A percentile compares a stretch with the other conserved stretches of the same genome.
Conservation (phyloP, 495 filamentous ascomycete genomes). For the Corynascus novoguineensis region DNA sequence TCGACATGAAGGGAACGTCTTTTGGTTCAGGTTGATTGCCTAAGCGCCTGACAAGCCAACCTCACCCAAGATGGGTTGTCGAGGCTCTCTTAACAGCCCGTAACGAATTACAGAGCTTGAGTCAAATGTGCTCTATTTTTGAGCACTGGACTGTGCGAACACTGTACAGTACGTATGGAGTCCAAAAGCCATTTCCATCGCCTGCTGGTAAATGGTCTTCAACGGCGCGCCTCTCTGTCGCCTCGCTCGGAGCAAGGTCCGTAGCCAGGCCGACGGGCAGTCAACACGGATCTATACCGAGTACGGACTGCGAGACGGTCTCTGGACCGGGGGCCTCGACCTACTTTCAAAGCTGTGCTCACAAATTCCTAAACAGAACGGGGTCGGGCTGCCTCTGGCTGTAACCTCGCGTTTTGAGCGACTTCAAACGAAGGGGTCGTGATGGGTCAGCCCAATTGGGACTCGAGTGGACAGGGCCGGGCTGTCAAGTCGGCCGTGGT, state of each 20-base stretch:
- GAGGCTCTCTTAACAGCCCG: no score
- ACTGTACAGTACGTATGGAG: no score
- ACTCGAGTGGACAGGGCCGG: not conserved
- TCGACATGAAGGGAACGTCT: constrained; percentile 2
- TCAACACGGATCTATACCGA: no score
- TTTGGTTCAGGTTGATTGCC: not conserved
- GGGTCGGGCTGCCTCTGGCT: not conserved
- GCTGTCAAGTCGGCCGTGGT: not conserved
- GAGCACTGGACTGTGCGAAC: no score
- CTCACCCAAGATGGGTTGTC: not conserved
- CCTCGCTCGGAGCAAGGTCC: no score
- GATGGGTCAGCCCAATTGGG: constrained; percentile 7
- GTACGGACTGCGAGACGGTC: no score
- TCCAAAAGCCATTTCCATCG: no score
- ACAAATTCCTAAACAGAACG: not conserved
- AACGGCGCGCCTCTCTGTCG: no score
- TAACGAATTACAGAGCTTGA: no score
- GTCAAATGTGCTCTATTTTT: not conserved
- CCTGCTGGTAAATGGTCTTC: no score
- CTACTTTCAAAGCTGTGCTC: not conserved
- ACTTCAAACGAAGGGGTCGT: constrained; percentile 2
- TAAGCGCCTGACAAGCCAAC: not conserved
- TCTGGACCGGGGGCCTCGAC: not conserved
- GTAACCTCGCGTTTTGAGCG: constrained; percentile 10
- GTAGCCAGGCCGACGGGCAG: no score